phyloP scores from a whole-genome alignment of 192 early-diverging fungal genomes.

The Gorgonomyces haynaldii region DNA sequence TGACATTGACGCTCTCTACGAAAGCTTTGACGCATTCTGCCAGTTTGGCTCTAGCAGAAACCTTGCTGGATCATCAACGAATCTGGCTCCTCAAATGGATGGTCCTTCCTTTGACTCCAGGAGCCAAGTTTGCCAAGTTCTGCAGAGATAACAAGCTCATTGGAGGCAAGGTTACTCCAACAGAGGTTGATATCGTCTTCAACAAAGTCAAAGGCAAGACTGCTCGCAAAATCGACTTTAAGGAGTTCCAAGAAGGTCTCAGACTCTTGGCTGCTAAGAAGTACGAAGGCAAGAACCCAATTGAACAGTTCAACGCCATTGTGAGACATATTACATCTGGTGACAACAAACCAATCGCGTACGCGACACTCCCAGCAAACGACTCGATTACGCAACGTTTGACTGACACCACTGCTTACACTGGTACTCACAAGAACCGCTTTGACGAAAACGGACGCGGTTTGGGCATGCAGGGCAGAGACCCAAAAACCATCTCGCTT shows the following conservation, averaged over 20 bases:
- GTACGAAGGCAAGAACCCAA: not conserved
- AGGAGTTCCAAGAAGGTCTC: slow-evolving; percentile 1
- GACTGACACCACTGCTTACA: slow-evolving; percentile 29
- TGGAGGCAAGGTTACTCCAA: slow-evolving; percentile 28
- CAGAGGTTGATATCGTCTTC: slow-evolving; percentile 45
- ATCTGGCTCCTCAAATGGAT: slow-evolving; percentile 24
- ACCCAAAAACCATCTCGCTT: not conserved
- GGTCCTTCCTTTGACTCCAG: slow-evolving; percentile 23
- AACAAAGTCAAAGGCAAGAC: slow-evolving; percentile 20
- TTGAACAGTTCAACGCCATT: not conserved
- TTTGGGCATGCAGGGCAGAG: slow-evolving; percentile 25
- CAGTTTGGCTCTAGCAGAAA: slow-evolving; percentile 27
- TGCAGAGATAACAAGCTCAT: slow-evolving; percentile 31
- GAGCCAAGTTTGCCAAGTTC: slow-evolving; percentile 37
- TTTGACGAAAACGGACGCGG: slow-evolving; percentile 41
- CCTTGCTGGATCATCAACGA: slow-evolving; percentile 8
- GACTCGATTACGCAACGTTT: slow-evolving; percentile 11
- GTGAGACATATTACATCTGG: not conserved
- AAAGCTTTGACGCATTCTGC: slow-evolving; percentile 25
- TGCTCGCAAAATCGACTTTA: slow-evolving; percentile 3
- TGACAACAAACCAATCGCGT: not conserved
- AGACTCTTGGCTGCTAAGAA: not conserved
- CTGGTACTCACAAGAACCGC: slow-evolving; percentile 43
- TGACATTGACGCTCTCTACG: slow-evolving; percentile 20
- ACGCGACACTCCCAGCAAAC: not conserved